Evolutionary conservation across 768 basidiomycete genomes (phyloP).

Genomic region (Zangia roseola): DNA sequence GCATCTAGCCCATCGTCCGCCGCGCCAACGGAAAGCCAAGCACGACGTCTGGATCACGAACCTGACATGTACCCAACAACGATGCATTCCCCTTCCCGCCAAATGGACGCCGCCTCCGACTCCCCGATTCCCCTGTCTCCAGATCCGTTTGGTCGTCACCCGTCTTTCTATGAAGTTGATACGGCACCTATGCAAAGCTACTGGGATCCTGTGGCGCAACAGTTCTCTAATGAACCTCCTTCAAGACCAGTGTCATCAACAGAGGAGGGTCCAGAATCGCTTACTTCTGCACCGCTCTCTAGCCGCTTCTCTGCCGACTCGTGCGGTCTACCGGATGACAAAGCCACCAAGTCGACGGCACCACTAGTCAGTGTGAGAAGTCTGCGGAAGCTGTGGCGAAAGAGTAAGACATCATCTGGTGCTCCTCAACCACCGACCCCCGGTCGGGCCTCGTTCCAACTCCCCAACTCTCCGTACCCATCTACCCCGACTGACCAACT

Average conservation of each 20-base stretch:
- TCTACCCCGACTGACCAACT: slow-evolving; percentile 35
- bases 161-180: slow-evolving; percentile 47
- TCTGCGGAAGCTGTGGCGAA: slow-evolving; percentile 77
- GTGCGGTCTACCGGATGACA: slow-evolving; percentile 32
- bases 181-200: slow-evolving; percentile 34
- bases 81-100: slow-evolving; percentile 27
- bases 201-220: slow-evolving; percentile 41
- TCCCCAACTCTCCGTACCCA: slow-evolving; percentile 27
- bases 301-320: slow-evolving; percentile 84
- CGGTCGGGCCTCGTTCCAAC: slow-evolving; percentile 36
- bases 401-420: slow-evolving; percentile 49
- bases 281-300: slow-evolving; percentile 32
- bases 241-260: slow-evolving; percentile 25
- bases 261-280: slow-evolving; percentile 17
- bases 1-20: slow-evolving; percentile 18
- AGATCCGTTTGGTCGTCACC: slow-evolving; percentile 76
- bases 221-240: slow-evolving; percentile 19
- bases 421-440: slow-evolving; percentile 37
- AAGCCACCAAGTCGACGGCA: slow-evolving; percentile 31
- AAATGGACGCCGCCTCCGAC: slow-evolving; percentile 29
- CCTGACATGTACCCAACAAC: slow-evolving; percentile 45
- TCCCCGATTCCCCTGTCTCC: slow-evolving; percentile 81
- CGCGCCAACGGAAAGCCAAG: slow-evolving; percentile 45
- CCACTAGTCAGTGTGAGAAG: slow-evolving; percentile 72
- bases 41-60: slow-evolving; percentile 53